These are phyloP conservation scores for Chlorella vulgaris DNA, from an alignment of 139 green algal genomes.

Conservation along the genomic window DNA sequence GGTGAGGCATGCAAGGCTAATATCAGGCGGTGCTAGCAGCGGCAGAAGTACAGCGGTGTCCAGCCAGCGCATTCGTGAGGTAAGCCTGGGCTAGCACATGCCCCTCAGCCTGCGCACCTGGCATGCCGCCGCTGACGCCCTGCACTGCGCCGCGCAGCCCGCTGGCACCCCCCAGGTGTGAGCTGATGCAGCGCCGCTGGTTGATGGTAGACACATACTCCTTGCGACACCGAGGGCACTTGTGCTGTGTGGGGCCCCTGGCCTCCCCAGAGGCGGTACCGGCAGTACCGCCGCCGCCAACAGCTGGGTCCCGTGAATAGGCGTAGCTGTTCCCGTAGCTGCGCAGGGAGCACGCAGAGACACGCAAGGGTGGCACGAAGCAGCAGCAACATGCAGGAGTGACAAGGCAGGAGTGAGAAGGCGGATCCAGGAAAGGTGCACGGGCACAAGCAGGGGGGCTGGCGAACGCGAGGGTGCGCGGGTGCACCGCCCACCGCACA, in stretches of 20 bases:
- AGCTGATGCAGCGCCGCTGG: conserved; percentile 33
- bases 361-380: background rate
- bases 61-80: background rate
- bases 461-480: no score
- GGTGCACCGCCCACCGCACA: no score
- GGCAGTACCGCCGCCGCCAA: background rate
- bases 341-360: background rate
- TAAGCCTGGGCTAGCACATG: background rate
- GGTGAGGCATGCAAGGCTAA: no score
- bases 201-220: conserved; percentile 38
- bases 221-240: conserved; percentile 36
- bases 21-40: no score
- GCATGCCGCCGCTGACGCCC: background rate
- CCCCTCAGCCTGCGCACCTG: background rate
- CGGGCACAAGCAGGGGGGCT: no score
- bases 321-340: conserved; percentile 14
- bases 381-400: background rate
- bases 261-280: no score
- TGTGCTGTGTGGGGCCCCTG: background rate
- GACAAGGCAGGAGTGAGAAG: no score
- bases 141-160: background rate
- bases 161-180: conserved; percentile 22
- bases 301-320: background rate
- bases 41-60: no score
- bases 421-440: no score